Evolutionary conservation across 768 basidiomycete genomes (phyloP).

Genomic region (Ramaria sp.): DNA sequence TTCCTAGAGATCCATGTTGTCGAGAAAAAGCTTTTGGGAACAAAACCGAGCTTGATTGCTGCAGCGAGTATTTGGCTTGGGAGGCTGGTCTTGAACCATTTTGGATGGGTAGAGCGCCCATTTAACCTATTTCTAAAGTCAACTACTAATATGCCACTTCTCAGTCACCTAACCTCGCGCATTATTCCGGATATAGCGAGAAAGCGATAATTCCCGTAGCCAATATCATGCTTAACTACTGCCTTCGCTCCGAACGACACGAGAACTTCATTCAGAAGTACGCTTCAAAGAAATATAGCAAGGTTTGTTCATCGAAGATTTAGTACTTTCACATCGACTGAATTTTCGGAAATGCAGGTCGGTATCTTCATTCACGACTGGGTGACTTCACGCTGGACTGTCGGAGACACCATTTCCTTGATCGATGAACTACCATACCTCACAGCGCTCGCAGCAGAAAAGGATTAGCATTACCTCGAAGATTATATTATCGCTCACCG

Average conservation of each 20-base stretch:
- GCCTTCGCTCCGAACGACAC: constrained; percentile 61
- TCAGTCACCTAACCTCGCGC: constrained; percentile 74
- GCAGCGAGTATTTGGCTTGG: constrained; percentile 85
- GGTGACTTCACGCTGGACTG: constrained; percentile 69
- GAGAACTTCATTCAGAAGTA: constrained; percentile 86
- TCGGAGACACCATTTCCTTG: constrained; percentile 48
- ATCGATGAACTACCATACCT: constrained; percentile 45
- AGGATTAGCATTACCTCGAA: not conserved
- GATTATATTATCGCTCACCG: not conserved
- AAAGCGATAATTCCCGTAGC: constrained; percentile 70
- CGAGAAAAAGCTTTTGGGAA: constrained; percentile 66
- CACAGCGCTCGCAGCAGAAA: constrained; percentile 26
- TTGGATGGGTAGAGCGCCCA: constrained; percentile 66
- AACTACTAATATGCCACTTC: constrained; percentile 11
- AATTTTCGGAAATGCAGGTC: constrained; percentile 33
- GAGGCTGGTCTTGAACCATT: constrained; percentile 62
- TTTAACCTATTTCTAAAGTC: not conserved
- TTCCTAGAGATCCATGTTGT: constrained; percentile 77
- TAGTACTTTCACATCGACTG: not conserved
- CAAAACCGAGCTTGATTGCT: constrained; percentile 68
- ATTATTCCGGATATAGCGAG: constrained; percentile 82
- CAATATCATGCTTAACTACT: constrained; percentile 79
- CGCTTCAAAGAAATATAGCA: constrained; percentile 71
- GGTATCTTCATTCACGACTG: constrained; percentile 78
- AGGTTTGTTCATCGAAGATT: constrained; percentile 35